Base-by-base conservation (phyloP, 345 rosid species). In the Gossypioides kirkii region DNA sequence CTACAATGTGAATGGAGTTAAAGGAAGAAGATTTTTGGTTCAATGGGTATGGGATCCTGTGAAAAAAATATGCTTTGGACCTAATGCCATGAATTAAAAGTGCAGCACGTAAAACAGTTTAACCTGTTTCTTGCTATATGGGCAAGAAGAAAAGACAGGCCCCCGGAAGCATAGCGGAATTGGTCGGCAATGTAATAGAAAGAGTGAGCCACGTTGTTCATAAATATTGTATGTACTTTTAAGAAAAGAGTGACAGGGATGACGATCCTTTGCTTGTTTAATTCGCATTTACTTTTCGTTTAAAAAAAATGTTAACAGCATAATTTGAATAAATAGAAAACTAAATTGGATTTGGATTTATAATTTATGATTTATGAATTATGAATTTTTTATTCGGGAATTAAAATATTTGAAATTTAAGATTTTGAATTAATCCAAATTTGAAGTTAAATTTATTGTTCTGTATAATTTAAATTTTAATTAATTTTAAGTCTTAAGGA, bases 1-100 rank as follows among this genome's bases (percentile, higher is more conserved):
- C 60, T 89, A 45, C 23, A 89, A 89, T 72, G 69, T 86, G 71
- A 86, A 87, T 65, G 94, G 89, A 43, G 84, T 82, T 8, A 84
- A 74, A 46, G 87, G 89, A 52, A 84, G 94, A 79, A 83, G 72
- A 66, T 87, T 83, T 70, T 12, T 87, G 82, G 82, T 89, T 55
- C 90, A 86, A 79, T 85, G 94, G 89, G 76, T 83, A 3, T 87
- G 91, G 91, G 73, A 82, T 72, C 94, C 87, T 62, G 76, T 61
- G n/a, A 87, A 70, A 60, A 84, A 77, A 64, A 84, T 86, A 73
- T 86, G 90, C 76, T 84, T 74, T 73, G 90, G 91, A 0, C 94
- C 94, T 65, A 89, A 89, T 77, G 81, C 94, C 41, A 72, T 75
- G 61, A 87, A 86, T 69, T 87, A 81, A 55, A 73, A 23, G n/a